phyloP scores from a whole-genome alignment of 176 grass and related monocot genomes.

The Dendrocalamus sinicus region DNA sequence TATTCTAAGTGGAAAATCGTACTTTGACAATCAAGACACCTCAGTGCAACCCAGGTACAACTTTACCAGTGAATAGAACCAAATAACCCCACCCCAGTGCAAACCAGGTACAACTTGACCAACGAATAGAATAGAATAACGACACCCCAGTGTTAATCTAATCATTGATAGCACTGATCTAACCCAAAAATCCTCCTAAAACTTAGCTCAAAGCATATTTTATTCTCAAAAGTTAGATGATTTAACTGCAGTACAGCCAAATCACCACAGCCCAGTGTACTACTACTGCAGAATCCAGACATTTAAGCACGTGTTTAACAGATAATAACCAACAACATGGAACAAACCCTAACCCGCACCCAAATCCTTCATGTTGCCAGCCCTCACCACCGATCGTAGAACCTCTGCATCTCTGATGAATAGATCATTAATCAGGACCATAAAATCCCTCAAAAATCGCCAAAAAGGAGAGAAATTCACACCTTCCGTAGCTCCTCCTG shows the following conservation, averaged over 20 bases:
- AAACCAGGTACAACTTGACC: neutral
- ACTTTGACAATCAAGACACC: neutral
- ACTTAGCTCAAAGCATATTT: neutral
- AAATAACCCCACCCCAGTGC: too few relatives aligned
- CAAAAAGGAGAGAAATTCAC: too few relatives aligned
- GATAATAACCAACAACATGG: neutral
- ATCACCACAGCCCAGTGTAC: neutral
- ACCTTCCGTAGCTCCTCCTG: too few relatives aligned
- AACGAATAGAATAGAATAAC: neutral
- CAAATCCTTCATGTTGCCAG: too few relatives aligned
- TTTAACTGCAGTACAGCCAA: neutral
- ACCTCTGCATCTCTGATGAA: too few relatives aligned
- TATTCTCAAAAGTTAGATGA: neutral
- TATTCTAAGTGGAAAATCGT: neutral
- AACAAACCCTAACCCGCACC: constrained; percentile 62
- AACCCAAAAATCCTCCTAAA: neutral
- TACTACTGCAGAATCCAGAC: neutral
- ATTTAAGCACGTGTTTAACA: too few relatives aligned
- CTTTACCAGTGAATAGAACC: too few relatives aligned
- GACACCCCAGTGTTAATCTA: neutral
- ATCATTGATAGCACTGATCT: neutral
- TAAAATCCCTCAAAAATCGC: too few relatives aligned
- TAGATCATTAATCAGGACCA: too few relatives aligned
- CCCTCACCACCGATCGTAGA: too few relatives aligned
- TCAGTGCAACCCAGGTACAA: constrained; percentile 1